Evolutionary conservation across 371 early-diverging fungal genomes (phyloP).

Genomic region (Mucor saturninus): DNA sequence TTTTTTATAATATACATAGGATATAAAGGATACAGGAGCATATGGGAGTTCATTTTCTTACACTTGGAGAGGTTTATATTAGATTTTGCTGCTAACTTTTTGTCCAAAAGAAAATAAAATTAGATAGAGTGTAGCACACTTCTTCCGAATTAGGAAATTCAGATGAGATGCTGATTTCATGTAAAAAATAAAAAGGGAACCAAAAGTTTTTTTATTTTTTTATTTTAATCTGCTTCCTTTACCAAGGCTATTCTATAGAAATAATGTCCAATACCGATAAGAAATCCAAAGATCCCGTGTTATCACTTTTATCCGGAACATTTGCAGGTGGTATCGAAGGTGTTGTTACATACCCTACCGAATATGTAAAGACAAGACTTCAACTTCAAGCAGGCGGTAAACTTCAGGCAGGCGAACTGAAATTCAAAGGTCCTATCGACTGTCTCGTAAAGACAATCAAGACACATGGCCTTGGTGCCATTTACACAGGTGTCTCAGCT

Average conservation of each 20-base stretch:
- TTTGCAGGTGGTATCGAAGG: constrained; percentile 91
- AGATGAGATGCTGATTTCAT: constrained; percentile 27
- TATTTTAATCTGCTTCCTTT: constrained; percentile 2
- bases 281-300: constrained; percentile 46
- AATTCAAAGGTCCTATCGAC: constrained; percentile 83
- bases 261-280: constrained; percentile 24
- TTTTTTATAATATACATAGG: too few relatives aligned
- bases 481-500: constrained; percentile 87
- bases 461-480: constrained; percentile 69
- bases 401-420: constrained; percentile 49
- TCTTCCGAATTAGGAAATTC: constrained; percentile 17
- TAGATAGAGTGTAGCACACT: background rate
- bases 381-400: constrained; percentile 78
- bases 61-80: too few relatives aligned
- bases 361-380: constrained; percentile 92
- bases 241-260: background rate
- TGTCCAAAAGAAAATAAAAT: too few relatives aligned
- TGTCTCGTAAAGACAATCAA: constrained; percentile 68
- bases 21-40: too few relatives aligned
- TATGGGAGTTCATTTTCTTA: too few relatives aligned
- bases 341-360: constrained; percentile 89
- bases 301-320: constrained; percentile 79
- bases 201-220: background rate
- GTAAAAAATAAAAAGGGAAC: background rate
- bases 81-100: too few relatives aligned